Evolutionary conservation across 2,329 filamentous ascomycete species (phyloP), one percentile per base, ranked within the genome.

Genomic region (Monilinia laxa): DNA sequence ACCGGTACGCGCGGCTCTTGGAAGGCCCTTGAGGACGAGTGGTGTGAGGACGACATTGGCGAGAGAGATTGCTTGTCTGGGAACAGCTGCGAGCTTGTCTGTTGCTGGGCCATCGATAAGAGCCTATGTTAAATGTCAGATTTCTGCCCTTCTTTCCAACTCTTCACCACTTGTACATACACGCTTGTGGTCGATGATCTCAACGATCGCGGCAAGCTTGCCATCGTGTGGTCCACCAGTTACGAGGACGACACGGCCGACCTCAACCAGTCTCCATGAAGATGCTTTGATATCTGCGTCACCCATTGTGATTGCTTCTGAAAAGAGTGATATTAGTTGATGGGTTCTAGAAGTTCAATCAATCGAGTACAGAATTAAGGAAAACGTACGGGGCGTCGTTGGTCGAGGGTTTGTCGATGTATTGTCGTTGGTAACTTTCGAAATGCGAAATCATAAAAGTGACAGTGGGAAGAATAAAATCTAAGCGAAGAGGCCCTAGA

Each of bases 161-260:
- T 63, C 16, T 53, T 57, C 51, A 40, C 42, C 47, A 69, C 62
- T 64, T 54, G 25, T 79, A 92, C 95, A 81, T 96, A 99, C 95
- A 84, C 95, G 93, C 89, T 97, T 97, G 90, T 99, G 94, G 85
- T 99, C 95, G 85, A 99, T 95, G 83, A 99, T 98, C 89, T 99
- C 94, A 83, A 97, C 93, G 79, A 99, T 94, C 78, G 89, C 85
- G 78, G 93, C 96, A 77, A 98, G 88, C 81, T 91, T 91, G 84
- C 93, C 93, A 76, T 85, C 91, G 77, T 89, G 88, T 79, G 93
- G 90, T 80, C 87, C 84, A 78, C 81, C 82, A 82, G 92, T 90
- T 85, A 98, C 89, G 81, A 96, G 88, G 81, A 97, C 90, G 79
- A 99, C 89, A 81, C 95, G 93, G 89, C 95, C 95, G 82, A 97